Evolutionary conservation across 495 filamentous ascomycete genomes (phyloP), one percentile per base, ranked within the genome.

Genomic region (Neurospora pannonica): DNA sequence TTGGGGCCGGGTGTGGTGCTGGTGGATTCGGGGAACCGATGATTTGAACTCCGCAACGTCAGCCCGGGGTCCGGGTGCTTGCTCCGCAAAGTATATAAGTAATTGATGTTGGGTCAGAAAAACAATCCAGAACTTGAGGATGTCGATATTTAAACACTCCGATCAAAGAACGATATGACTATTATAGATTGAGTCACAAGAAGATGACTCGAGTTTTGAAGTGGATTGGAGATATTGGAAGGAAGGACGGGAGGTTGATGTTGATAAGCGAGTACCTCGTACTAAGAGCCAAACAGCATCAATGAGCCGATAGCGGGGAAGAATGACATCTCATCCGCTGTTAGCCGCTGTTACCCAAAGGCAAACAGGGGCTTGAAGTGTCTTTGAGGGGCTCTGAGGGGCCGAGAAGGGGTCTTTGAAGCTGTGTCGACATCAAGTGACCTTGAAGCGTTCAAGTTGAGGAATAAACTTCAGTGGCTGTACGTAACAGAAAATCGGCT

Each of bases 341-440:
- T 40, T 75, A 77, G 62, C 73, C 75, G 75, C 42, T 54, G 48
- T 70, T 75, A 76, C 36, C 73, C 75, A 46, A 40, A 38, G 71
- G 6, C 43, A 54, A 62, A 71, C 43, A 67, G 54, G 54, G 54
- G 54, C 54, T 34, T 34, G 54, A 31, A 67, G 54, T 67, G 54
- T 28, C 48, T 60, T 60, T 60, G 54, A 34, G 28, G 17, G 54
- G 54, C 28, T 34, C 54, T 17, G 24, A 67, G 54, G 13, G 31
- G 15, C 54, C 31, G 5, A 19, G 54, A 48, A 34, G 54, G 6
- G 54, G 54, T 67, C 54, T 36, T 67, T 28, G 46, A 31, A 60
- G 48, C 24, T 60, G n/a, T 15, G 24, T 31, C 48, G 48, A 67
- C 54, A 5, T 67, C 54, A 67, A 67, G 54, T 67, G 28, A 67